Base-by-base conservation (phyloP, 139 green algal species). In the Dunaliella primolecta region DNA sequence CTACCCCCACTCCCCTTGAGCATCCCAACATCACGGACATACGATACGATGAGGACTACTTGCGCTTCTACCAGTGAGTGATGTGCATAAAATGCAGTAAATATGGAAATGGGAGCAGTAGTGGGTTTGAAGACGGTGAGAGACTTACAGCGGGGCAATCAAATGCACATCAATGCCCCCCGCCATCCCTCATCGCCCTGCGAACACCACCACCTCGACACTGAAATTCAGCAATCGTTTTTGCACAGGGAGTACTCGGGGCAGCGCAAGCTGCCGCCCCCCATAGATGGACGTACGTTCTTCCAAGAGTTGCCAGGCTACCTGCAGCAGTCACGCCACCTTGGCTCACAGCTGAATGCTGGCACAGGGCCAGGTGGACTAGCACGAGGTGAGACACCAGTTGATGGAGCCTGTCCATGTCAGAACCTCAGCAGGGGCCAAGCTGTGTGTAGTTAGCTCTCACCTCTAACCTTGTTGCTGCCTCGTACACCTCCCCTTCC, bases 1-100 rank as follows among this genome's bases (percentile, higher is more conserved):
- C 72, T n/a, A 3, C 24, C 0, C 21, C 34, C 2, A 82, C 46
- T 1, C 38, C 80, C 21, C 29, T 84, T 3, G 83, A 87, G 46
- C 85, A 92, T 57, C n/a, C 20, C 76, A 72, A 57, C 37, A 72
- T 57, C 70, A 74, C 64, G 35, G 94, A 98, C 82, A 95, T 97
- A 30, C 92, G 95, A 3, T 94, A 92, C 81, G 95, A 98, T 76
- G 95, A 98, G 81, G 94, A 98, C 75, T 98, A 98, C 82, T 91
- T 92, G 3, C 86, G 86, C 30, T 97, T 96, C 75, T 95, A 95
- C 84, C 64, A 30, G 76, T 57, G 56, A 27, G 27, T 35, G 15
- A 82, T 46, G 30, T 57, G 21, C 11, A 3, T 27, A 20, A 38
- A 74, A n/a, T 84, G 55, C 32, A 82, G 75, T 32, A 80, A 38